phyloP scores from a whole-genome alignment of 345 rosid species.

The Lepidium sativum region DNA sequence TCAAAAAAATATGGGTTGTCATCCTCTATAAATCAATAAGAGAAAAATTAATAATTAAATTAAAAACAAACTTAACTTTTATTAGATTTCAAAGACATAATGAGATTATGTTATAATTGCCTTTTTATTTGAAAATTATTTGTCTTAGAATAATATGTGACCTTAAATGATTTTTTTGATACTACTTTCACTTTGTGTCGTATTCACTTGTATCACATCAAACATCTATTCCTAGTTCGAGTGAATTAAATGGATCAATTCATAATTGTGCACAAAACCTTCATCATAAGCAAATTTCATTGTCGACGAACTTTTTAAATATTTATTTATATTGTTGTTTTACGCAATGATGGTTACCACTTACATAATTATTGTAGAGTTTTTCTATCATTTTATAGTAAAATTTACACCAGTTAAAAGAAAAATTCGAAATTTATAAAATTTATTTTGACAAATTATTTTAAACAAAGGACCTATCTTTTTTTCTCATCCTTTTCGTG shows the following conservation, averaged over 20 bases:
- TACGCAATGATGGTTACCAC: slow-evolving; percentile 19
- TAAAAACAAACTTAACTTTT: slow-evolving; percentile 13
- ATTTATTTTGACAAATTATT: not conserved
- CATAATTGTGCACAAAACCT: slow-evolving; percentile 21
- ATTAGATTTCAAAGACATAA: slow-evolving; percentile 29
- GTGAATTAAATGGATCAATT: slow-evolving; percentile 15
- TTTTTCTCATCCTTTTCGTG: not conserved
- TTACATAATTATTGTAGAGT: not conserved
- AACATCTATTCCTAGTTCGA: slow-evolving; percentile 21
- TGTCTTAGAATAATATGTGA: not conserved
- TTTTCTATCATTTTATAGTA: not conserved
- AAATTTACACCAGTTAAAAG: not conserved
- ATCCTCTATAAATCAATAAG: slow-evolving; percentile 13
- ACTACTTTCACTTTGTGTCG: slow-evolving; percentile 19
- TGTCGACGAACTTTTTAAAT: slow-evolving; percentile 11
- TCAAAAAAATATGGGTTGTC: slow-evolving; percentile 25
- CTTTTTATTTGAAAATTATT: not conserved
- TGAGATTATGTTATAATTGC: slow-evolving; percentile 9
- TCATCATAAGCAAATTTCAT: slow-evolving; percentile 25
- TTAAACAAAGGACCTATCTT: not conserved
- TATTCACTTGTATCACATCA: slow-evolving; percentile 29
- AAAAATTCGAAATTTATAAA: not conserved
- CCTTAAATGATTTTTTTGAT: not conserved
- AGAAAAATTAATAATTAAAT: slow-evolving; percentile 10
- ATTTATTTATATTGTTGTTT: not conserved